phyloP scores from a whole-genome alignment of 2,329 filamentous ascomycete species.

The Clonostachys byssicola region DNA sequence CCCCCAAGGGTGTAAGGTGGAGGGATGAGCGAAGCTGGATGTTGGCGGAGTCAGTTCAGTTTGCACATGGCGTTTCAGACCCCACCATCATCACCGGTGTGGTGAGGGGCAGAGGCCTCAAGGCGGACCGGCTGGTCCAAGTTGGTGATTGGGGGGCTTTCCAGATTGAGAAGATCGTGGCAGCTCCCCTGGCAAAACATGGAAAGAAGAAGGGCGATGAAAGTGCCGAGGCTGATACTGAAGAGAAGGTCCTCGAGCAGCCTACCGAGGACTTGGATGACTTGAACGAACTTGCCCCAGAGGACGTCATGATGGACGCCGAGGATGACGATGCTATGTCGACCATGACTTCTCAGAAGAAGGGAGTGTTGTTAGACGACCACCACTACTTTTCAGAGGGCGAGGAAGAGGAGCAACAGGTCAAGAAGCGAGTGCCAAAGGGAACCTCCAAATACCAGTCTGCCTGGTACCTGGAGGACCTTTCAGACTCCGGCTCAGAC shows the following conservation, averaged over 20 bases:
- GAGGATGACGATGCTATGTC: conserved; percentile 50
- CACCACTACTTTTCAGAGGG: conserved; percentile 98
- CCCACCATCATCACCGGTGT: conserved; percentile 77
- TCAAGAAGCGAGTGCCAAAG: conserved; percentile 74
- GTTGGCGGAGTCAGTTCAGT: conserved; percentile 78
- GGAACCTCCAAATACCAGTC: conserved; percentile 94
- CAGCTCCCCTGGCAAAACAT: conserved; percentile 62
- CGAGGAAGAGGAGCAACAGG: conserved; percentile 36
- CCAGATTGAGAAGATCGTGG: conserved; percentile 84
- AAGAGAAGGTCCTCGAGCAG: conserved; percentile 58
- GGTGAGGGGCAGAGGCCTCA: conserved; percentile 79
- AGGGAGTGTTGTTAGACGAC: conserved; percentile 90
- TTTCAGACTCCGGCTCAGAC: conserved; percentile 84
- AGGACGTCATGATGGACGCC: conserved; percentile 71
- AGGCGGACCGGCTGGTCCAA: conserved; percentile 85
- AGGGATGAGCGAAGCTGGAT: conserved; percentile 95
- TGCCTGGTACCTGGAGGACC: conserved; percentile 83
- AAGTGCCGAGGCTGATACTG: conserved; percentile 66
- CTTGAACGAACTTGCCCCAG: conserved; percentile 77
- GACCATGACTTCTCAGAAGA: conserved; percentile 47
- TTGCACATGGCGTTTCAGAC: conserved; percentile 56
- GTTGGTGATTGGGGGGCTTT: conserved; percentile 93
- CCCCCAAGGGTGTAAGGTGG: conserved; percentile 93
- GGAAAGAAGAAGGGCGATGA: conserved; percentile 61
- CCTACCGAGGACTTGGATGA: conserved; percentile 81